Evolutionary conservation across 2,329 filamentous ascomycete species (phyloP).

Genomic region (Epichloe aotearoae): DNA sequence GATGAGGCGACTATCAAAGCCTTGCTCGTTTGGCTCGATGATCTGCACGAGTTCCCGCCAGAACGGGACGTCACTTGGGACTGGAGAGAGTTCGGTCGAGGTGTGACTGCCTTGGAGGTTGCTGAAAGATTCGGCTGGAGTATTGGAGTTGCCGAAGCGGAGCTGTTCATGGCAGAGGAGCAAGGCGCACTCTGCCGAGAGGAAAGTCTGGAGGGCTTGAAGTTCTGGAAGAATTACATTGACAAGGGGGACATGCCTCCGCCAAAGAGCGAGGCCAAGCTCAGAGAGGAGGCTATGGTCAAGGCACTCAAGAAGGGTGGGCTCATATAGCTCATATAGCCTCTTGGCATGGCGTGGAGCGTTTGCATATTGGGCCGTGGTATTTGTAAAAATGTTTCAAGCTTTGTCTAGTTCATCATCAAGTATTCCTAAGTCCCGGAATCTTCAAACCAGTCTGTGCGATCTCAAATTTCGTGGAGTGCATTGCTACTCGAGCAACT

Average conservation of each 20-base stretch:
- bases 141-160: conserved; percentile 86
- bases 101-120: conserved; percentile 78
- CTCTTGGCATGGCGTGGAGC: neutral
- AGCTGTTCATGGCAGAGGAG: conserved; percentile 95
- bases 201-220: conserved; percentile 77
- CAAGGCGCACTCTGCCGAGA: conserved; percentile 77
- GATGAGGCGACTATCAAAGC: conserved; percentile 79
- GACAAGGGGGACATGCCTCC: conserved; percentile 26
- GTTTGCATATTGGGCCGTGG: neutral
- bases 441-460: too few relatives aligned
- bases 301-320: conserved; percentile 31
- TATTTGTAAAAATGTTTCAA: neutral
- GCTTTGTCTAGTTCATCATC: too few relatives aligned
- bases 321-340: conserved; percentile 13
- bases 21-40: conserved; percentile 63
- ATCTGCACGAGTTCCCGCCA: conserved; percentile 54
- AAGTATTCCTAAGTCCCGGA: too few relatives aligned
- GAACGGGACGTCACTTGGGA: conserved; percentile 59
- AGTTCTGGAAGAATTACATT: conserved; percentile 81
- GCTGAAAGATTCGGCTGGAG: conserved; percentile 94
- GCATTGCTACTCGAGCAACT: neutral
- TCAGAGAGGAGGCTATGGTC: conserved; percentile 28
- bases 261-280: conserved; percentile 14
- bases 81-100: conserved; percentile 63
- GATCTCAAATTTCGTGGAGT: too few relatives aligned